Base-by-base conservation (phyloP, 495 filamentous ascomycete genomes). In the Penicillium alfredii region DNA sequence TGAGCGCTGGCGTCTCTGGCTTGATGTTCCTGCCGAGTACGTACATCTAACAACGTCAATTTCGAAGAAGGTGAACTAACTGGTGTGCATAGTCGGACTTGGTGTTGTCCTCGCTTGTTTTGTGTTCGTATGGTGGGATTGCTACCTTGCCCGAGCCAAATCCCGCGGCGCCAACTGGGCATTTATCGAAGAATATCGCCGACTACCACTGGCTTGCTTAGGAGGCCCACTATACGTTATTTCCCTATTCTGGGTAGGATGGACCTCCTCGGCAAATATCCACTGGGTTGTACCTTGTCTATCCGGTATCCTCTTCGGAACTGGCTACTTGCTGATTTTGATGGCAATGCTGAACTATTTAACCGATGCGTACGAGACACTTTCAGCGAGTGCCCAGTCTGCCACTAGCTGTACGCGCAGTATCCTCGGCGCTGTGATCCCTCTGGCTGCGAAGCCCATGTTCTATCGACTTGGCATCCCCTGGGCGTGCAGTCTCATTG, bases 271-370 rank as follows among this genome's bases (percentile, higher is more conserved):
- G n/a, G 36, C 49, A 2, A 48, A 50, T 20, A 60, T 63, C 26
- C 63, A 58, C 35, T 66, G 63, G 63, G 59, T 62, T 7, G 53
- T 62, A 1, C 63, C 63, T 7, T 58, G 62, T 45, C 39, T 60
- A 1, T 61, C 60, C 6, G 60, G 63, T 3, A 54, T 64, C 19
- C 49, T 55, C 7, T 68, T 66, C 30, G 64, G 64, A 23, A 55
- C 62, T 33, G 64, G 62, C 8, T 58, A 64, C 18, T 45, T 63
- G 16, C 38, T 63, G 14, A 69, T 69, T 20, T 71, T 69, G 48
- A 66, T 68, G 64, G 63, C 63, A 3, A 61, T 69, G 45, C 39
- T 64, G 11, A 71, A 69, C 49, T 71, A 70, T 34, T 50, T 71
- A 16, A 61, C 62, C 9, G 67, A 72, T 33, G 63, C 65, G 14